Base-by-base conservation (phyloP, 2,329 filamentous ascomycete species). In the Exophiala lecanii-corni region DNA sequence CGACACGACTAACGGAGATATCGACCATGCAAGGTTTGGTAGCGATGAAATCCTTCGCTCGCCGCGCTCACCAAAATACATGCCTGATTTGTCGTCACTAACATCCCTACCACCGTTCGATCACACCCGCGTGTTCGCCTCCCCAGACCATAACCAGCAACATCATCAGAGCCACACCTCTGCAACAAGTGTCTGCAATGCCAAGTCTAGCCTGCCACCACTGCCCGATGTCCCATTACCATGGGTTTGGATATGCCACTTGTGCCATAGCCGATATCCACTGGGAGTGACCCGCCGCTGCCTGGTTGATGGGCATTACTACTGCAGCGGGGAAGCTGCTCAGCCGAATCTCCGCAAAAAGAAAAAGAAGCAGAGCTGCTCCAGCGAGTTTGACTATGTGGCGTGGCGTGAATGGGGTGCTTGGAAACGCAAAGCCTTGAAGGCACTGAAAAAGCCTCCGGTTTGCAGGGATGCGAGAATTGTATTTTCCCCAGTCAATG, bases 181-280 rank as follows among this genome's bases (percentile, higher is more conserved):
- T 3, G 17, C 10, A 5, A 28, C 36, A n/a, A 4, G 12, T 19
- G 15, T n/a, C 5, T 7, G 34, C 9, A 35, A 36, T 10, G 38
- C 25, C 23, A 36, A 9, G 7, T 5, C 36, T 13, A 9, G n/a
- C 13, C 28, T 44, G 9, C 39, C 43, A 9, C 45, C 55, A 19
- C 50, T 50, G 16, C 43, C 45, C 7, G 16, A 34, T 7, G 37
- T 42, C 10, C 55, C 54, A 6, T 23, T 49, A 19, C 28, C 50
- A 15, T 77, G 73, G 74, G 58, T 72, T 23, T 78, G 74, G 74
- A 64, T 67, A 50, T 77, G 74, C 54, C 74, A 78, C 55, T 55
- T 69, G 32, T 78, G 74, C 59, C 58, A 61, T 26, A 62, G 59
- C 13, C 62, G 59, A 9, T 78, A 76, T 57, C 59, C 62, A 2